These are phyloP conservation scores for Aleurites moluccanus DNA, from an alignment of 441 rosid species.

Conservation along the genomic window DNA sequence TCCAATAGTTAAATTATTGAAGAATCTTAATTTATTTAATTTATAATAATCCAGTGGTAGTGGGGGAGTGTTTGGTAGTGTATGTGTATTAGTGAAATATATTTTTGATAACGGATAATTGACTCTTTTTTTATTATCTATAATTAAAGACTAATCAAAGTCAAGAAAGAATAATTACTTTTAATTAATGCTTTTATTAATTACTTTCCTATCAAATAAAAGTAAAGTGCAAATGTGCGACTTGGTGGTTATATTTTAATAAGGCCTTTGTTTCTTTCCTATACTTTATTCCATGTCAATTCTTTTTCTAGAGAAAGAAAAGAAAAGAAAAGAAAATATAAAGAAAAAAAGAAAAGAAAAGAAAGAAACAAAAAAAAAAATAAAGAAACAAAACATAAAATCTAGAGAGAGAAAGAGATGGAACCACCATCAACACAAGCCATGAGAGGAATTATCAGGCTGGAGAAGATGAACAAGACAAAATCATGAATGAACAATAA, in stretches of 20 bases:
- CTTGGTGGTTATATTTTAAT: too few relatives aligned
- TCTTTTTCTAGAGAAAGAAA: too few relatives aligned
- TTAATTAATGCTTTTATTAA: not conserved
- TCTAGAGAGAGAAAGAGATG: conserved; percentile 25
- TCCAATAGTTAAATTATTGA: too few relatives aligned
- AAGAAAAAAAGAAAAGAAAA: too few relatives aligned
- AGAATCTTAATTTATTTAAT: too few relatives aligned
- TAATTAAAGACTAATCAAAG: not conserved
- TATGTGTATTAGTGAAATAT: too few relatives aligned
- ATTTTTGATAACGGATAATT: too few relatives aligned
- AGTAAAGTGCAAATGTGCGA: not conserved
- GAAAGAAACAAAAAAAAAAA: not conserved
- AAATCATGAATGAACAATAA: conserved; percentile 46
- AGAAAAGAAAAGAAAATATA: too few relatives aligned
- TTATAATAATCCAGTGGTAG: too few relatives aligned
- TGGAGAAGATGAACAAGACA: conserved; percentile 46
- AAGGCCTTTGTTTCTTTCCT: not conserved
- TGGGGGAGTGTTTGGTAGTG: too few relatives aligned
- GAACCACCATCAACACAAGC: conserved; percentile 52
- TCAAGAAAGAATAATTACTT: not conserved
- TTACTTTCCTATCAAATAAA: conserved; percentile 9
- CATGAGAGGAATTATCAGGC: conserved; percentile 36
- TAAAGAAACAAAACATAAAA: not conserved
- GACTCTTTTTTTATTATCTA: too few relatives aligned
- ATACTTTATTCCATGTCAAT: not conserved